These are phyloP conservation scores for Coffea humblotiana DNA, from an alignment of 305 asterid species.

Conservation along the genomic window DNA sequence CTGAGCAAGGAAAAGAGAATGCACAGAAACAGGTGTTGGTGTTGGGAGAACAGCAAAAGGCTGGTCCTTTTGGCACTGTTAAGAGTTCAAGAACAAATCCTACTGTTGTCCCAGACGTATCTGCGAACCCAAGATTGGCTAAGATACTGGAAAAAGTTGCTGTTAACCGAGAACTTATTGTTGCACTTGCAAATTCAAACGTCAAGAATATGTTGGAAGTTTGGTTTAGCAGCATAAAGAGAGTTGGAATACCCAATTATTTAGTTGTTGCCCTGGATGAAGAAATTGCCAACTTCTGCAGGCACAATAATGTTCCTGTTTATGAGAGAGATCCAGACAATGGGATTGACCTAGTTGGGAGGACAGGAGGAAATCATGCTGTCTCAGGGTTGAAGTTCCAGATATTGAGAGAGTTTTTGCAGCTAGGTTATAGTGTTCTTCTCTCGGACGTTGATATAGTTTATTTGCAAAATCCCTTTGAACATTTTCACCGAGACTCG, in stretches of 20 bases:
- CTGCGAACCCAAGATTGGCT: slow-evolving; percentile 53
- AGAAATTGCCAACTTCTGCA: slow-evolving; percentile 38
- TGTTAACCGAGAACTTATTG: slow-evolving; percentile 44
- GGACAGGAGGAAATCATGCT: slow-evolving; percentile 50
- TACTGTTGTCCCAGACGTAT: slow-evolving; percentile 36
- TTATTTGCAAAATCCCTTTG: slow-evolving; percentile 54
- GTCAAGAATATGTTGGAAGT: slow-evolving; percentile 46
- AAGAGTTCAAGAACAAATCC: slow-evolving; percentile 45
- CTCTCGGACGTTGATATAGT: slow-evolving; percentile 61
- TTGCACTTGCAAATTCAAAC: slow-evolving; percentile 53
- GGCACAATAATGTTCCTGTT: slow-evolving; percentile 39
- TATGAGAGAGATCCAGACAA: slow-evolving; percentile 39
- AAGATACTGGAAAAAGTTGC: slow-evolving; percentile 44
- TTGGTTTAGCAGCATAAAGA: slow-evolving; percentile 50
- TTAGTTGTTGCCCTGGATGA: slow-evolving; percentile 61
- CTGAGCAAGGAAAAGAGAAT: slow-evolving; percentile 44
- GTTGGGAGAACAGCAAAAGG: slow-evolving; percentile 36
- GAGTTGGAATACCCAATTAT: slow-evolving; percentile 51
- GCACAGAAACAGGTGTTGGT: slow-evolving; percentile 43
- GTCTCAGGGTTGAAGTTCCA: slow-evolving; percentile 57
- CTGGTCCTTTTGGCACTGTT: slow-evolving; percentile 51
- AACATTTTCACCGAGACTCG: slow-evolving; percentile 51
- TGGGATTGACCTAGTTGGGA: slow-evolving; percentile 38
- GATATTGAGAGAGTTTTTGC: slow-evolving; percentile 55
- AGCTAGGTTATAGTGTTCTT: slow-evolving; percentile 56